Evolutionary conservation across 1,139 yeast genomes (phyloP).

Genomic region (Hyphopichia wangnamkhiaoensis): DNA sequence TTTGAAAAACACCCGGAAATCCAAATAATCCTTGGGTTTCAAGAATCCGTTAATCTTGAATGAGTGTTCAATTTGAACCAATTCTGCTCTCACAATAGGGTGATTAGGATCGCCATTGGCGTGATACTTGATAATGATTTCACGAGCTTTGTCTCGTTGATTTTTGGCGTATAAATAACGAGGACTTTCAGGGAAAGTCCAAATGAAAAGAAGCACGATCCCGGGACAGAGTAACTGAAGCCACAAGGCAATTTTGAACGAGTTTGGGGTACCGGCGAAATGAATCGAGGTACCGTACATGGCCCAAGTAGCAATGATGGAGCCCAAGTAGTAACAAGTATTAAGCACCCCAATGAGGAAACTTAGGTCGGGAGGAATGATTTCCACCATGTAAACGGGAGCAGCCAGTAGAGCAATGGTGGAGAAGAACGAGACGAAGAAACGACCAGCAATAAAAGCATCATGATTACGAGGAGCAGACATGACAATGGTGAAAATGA

Average conservation of each 20-base stretch:
- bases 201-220: constrained; percentile 10
- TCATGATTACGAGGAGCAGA: constrained; percentile 19
- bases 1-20: constrained; percentile 9
- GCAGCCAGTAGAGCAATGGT: constrained; percentile 18
- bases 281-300: constrained; percentile 14
- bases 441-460: constrained; percentile 25
- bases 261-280: constrained; percentile 5
- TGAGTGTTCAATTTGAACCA: constrained; percentile 5
- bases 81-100: constrained; percentile 2
- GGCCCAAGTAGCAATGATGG: constrained; percentile 14
- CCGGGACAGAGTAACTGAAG: constrained; percentile 15
- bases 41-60: constrained; percentile 9
- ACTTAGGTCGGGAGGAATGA: constrained; percentile 17
- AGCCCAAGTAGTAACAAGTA: constrained; percentile 15
- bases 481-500: constrained; percentile 25
- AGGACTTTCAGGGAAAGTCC: constrained; percentile 61
- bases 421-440: constrained; percentile 14
- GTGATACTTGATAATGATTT: constrained; percentile 10
- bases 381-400: constrained; percentile 25
- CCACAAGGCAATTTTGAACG: constrained; percentile 16
- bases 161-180: constrained; percentile 49
- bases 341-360: constrained; percentile 10
- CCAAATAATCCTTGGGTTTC: constrained; percentile 9
- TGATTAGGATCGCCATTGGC: constrained; percentile 2
- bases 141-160: constrained; percentile 36